A percentile compares a stretch with the other conserved stretches of the same genome.
These are phyloP conservation scores for Colletotrichum sp. DNA, from an alignment of 2,329 filamentous ascomycete species.

Conservation along the genomic window DNA sequence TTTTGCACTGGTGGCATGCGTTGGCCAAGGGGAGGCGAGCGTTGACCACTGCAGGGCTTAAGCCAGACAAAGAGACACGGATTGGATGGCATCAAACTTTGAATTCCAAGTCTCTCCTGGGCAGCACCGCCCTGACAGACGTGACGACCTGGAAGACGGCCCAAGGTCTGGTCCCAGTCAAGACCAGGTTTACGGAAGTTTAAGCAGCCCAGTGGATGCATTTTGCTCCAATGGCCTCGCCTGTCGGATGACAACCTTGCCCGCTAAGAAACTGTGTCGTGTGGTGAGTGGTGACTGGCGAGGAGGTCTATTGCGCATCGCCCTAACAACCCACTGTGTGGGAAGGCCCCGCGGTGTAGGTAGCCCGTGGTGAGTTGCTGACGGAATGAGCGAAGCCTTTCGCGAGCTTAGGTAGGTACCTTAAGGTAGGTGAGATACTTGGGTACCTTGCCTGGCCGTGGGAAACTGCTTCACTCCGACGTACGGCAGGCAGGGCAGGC, in stretches of 20 bases:
- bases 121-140: not conserved
- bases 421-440: not conserved
- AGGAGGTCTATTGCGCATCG: not conserved
- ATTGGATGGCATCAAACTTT: not conserved
- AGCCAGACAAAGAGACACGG: not conserved
- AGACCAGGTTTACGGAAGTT: conserved; percentile 2
- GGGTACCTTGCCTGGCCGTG: not conserved
- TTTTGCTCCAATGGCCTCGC: not conserved
- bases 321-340: not conserved
- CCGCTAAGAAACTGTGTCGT: not conserved
- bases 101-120: not conserved
- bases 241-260: not conserved
- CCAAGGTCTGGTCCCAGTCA: not conserved
- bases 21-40: not conserved
- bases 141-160: not conserved
- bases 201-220: not conserved
- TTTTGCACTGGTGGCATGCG: not conserved
- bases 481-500: not conserved
- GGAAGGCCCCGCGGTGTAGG: not conserved
- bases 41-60: not conserved
- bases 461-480: not conserved
- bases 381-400: not conserved
- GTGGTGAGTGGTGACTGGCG: not conserved
- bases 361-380: not conserved
- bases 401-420: not conserved